Percentiles rank a stretch among this genome's conserved stretches.
phyloP scores from a whole-genome alignment of 306 rosid species.

The Rubus idaeus region DNA sequence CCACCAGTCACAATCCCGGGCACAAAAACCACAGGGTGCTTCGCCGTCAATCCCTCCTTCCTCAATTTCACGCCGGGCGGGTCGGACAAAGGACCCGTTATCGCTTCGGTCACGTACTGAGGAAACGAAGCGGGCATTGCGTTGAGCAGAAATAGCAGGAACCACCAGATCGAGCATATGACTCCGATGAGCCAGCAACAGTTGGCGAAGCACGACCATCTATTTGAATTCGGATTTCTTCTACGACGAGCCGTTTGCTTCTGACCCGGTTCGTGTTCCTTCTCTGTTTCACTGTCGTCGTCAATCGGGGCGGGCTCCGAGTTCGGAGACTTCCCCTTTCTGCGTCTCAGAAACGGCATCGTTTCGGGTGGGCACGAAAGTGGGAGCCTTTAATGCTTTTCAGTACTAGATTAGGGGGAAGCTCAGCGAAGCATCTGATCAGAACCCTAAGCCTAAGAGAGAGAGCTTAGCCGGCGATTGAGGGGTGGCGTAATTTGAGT shows the following conservation, averaged over 20 bases:
- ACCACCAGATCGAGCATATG: constrained; percentile 75
- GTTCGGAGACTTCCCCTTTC: constrained; percentile 39
- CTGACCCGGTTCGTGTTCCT: constrained; percentile 13
- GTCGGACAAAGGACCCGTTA: constrained; percentile 68
- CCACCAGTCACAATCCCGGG: constrained; percentile 89
- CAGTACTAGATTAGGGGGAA: no score
- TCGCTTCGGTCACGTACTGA: constrained; percentile 76
- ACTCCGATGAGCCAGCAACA: constrained; percentile 77
- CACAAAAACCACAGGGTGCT: constrained; percentile 79
- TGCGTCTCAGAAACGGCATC: constrained; percentile 64
- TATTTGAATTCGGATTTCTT: background rate
- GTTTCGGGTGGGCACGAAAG: background rate
- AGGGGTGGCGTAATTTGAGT: constrained; percentile 15
- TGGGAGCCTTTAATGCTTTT: background rate
- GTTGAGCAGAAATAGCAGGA: constrained; percentile 56
- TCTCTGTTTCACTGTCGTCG: constrained; percentile 19
- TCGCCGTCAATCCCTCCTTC: constrained; percentile 69
- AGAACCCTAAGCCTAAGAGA: background rate
- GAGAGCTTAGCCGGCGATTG: background rate
- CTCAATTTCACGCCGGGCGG: constrained; percentile 76
- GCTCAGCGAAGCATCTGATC: background rate
- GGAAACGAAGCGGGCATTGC: constrained; percentile 88
- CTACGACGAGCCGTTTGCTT: background rate
- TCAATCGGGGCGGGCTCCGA: constrained; percentile 10
- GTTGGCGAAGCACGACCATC: constrained; percentile 60